Conservation (phyloP, 2,329 filamentous ascomycete species). For the Reticulascus tulasneorum region DNA sequence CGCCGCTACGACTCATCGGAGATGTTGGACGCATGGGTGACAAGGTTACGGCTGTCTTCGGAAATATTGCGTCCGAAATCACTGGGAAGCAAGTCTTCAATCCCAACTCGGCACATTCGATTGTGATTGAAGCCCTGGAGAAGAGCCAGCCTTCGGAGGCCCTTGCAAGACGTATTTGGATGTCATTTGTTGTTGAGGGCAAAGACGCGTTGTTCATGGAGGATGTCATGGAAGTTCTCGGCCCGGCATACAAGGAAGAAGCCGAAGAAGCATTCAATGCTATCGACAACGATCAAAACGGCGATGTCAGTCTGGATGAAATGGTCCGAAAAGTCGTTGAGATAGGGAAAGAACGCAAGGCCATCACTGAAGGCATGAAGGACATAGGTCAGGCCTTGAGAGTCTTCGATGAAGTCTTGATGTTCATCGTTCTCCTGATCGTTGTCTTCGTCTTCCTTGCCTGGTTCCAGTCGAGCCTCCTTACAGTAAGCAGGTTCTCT, state of each 20-base stretch:
- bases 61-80: constrained; percentile 89
- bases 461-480: constrained; percentile 16
- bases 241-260: constrained; percentile 65
- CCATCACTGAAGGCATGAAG: constrained; percentile 90
- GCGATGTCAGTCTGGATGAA: constrained; percentile 91
- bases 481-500: constrained; percentile 40
- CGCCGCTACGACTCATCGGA: constrained; percentile 75
- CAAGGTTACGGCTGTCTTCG: constrained; percentile 89
- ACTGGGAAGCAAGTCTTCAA: constrained; percentile 96
- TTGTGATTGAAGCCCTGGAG: constrained; percentile 85
- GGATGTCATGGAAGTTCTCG: constrained; percentile 85
- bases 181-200: constrained; percentile 94
- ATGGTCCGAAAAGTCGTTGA: constrained; percentile 87
- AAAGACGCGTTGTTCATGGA: constrained; percentile 74
- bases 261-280: constrained; percentile 81
- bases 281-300: constrained; percentile 84
- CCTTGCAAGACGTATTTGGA: constrained; percentile 92
- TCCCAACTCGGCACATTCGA: constrained; percentile 81
- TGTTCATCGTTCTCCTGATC: constrained; percentile 75
- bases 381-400: constrained; percentile 93
- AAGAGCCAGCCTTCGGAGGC: constrained; percentile 81
- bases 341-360: constrained; percentile 79
- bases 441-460: constrained; percentile 71
- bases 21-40: constrained; percentile 80
- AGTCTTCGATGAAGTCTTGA: constrained; percentile 82